Evolutionary conservation across 192 early-diverging fungal species (phyloP).

Genomic region (Backusella mclennaniae): DNA sequence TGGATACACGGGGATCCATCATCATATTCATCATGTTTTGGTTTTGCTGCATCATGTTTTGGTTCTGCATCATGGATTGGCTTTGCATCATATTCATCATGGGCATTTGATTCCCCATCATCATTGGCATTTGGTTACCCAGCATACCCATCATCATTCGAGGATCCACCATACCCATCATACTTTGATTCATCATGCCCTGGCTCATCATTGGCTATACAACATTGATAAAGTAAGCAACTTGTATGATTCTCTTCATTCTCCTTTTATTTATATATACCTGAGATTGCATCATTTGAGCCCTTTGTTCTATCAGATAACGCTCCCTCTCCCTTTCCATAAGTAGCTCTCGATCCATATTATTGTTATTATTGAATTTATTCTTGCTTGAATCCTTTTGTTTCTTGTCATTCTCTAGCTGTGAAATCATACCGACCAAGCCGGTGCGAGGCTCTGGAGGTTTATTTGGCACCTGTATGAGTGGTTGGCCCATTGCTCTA

Average conservation of each 20-base stretch:
- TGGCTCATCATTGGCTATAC: background rate
- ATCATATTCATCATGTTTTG: slow-evolving; percentile 17
- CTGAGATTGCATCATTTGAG: slow-evolving; percentile 10
- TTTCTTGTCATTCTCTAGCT: slow-evolving; percentile 35
- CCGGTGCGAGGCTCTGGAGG: slow-evolving; percentile 38
- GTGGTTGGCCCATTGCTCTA: slow-evolving; percentile 31
- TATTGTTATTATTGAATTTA: background rate
- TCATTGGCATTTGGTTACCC: background rate
- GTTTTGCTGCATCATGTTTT: slow-evolving; percentile 2
- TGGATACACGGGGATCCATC: slow-evolving; percentile 25
- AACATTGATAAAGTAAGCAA: background rate
- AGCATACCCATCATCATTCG: background rate
- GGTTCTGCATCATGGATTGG: background rate
- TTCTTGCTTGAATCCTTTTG: slow-evolving; percentile 20
- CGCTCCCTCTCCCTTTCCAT: slow-evolving; percentile 36
- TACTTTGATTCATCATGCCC: background rate
- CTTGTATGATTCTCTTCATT: background rate
- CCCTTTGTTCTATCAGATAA: slow-evolving; percentile 34
- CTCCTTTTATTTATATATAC: background rate
- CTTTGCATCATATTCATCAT: slow-evolving; percentile 11
- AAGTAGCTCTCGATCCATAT: slow-evolving; percentile 18
- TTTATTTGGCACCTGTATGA: slow-evolving; percentile 36
- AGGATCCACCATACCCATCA: slow-evolving; percentile 14
- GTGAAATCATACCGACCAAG: slow-evolving; percentile 38
- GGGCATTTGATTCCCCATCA: background rate